A percentile compares a stretch with the other conserved stretches of the same genome.
These are phyloP conservation scores for Agrocybe chaxingu DNA, from an alignment of 768 basidiomycete species.

Conservation along the genomic window DNA sequence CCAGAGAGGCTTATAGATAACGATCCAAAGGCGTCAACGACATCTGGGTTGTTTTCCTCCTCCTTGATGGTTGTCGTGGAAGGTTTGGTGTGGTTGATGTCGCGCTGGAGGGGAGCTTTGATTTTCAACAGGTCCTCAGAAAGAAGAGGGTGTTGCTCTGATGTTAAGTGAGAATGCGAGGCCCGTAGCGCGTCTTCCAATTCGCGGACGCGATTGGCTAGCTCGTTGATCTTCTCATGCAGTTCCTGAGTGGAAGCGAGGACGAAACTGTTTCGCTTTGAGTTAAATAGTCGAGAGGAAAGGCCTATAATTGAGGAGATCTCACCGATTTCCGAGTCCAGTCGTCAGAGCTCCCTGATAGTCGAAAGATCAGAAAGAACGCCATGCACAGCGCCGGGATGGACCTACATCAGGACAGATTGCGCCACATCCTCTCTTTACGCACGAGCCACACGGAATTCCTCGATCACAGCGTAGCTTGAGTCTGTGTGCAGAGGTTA, in stretches of 20 bases:
- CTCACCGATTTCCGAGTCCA: conserved; percentile 76
- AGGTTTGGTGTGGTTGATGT: conserved; percentile 40
- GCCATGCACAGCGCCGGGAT: conserved; percentile 8
- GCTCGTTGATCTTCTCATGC: conserved; percentile 77
- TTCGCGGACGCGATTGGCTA: conserved; percentile 70
- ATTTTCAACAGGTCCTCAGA: conserved; percentile 70
- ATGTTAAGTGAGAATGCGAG: conserved; percentile 55
- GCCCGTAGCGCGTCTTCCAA: conserved; percentile 68
- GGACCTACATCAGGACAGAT: conserved; percentile 75
- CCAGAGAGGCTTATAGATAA: conserved; percentile 72
- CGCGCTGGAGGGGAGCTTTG: conserved; percentile 75
- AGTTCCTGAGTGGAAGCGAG: conserved; percentile 78
- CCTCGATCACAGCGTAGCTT: conserved; percentile 75
- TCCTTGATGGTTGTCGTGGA: conserved; percentile 44
- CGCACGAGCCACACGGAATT: conserved; percentile 76
- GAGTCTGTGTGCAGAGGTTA: conserved; percentile 34
- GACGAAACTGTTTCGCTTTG: conserved; percentile 50
- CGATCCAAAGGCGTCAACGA: conserved; percentile 79
- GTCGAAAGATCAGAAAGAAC: conserved; percentile 16
- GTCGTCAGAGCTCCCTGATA: conserved; percentile 71
- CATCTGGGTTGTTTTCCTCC: conserved; percentile 61
- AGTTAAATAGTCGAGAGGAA: background rate
- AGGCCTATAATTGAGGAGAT: background rate
- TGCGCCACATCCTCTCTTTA: conserved; percentile 76
- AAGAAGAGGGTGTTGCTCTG: conserved; percentile 64